Evolutionary conservation across 83 land plant species (phyloP).

Genomic region (Picea abies): DNA sequence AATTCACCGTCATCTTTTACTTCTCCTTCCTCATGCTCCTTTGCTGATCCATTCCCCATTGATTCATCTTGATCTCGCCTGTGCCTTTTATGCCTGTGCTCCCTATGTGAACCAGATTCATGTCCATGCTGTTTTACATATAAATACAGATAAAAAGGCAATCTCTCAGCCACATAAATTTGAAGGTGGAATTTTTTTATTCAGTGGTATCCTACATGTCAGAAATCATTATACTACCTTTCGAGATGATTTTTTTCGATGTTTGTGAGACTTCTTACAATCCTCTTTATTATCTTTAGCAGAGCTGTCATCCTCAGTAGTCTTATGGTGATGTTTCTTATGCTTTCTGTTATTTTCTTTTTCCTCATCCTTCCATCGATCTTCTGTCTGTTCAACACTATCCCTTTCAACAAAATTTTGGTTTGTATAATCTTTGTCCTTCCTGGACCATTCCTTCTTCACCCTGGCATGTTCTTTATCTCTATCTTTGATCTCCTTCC

Average conservation of each 20-base stretch:
- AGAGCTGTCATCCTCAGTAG: not conserved
- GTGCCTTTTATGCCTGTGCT: slow-evolving; percentile 8
- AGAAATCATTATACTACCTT: not conserved
- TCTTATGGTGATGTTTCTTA: slow-evolving; percentile 10
- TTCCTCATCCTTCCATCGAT: not conserved
- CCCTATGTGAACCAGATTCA: slow-evolving; percentile 9
- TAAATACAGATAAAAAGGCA: not conserved
- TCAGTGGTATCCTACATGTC: not conserved
- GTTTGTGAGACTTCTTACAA: not conserved
- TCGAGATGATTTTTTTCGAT: slow-evolving; percentile 1
- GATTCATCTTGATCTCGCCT: slow-evolving; percentile 7
- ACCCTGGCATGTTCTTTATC: slow-evolving; percentile 1
- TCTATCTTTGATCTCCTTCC: not conserved
- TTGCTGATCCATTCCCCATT: not conserved
- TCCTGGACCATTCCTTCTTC: slow-evolving; percentile 5
- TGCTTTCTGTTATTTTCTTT: not conserved
- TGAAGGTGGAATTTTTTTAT: not conserved
- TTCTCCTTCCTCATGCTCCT: slow-evolving; percentile 12
- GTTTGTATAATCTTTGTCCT: not conserved
- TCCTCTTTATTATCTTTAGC: not conserved
- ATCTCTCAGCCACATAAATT: not conserved
- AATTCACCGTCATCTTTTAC: slow-evolving; percentile 14
- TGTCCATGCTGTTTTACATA: slow-evolving; percentile 5
- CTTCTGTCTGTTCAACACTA: not conserved
- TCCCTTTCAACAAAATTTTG: not conserved